These are phyloP conservation scores for Lentinula raphanica DNA, from an alignment of 768 basidiomycete genomes.

Conservation along the genomic window DNA sequence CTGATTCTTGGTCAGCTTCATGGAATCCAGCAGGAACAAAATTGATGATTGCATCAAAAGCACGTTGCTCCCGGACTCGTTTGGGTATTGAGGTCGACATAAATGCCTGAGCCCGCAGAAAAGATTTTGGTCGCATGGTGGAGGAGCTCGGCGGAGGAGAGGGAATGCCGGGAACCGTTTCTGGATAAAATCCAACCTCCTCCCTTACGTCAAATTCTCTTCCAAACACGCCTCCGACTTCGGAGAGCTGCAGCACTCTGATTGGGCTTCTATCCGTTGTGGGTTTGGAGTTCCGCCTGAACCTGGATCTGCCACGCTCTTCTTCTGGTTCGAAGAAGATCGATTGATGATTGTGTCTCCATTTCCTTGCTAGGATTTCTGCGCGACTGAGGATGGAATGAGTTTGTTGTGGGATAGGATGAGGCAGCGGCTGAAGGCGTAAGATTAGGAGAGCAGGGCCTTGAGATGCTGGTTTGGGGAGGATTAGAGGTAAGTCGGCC, in stretches of 20 bases:
- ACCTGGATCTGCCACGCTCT: neutral
- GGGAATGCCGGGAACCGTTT: neutral
- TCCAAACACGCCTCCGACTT: slow-evolving; percentile 1
- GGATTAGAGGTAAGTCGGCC: slow-evolving; percentile 20
- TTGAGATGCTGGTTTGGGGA: neutral
- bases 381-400: slow-evolving; percentile 17
- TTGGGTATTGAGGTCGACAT: neutral
- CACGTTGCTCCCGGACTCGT: neutral
- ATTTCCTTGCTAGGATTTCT: neutral
- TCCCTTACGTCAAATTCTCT: neutral
- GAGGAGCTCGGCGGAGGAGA: neutral
- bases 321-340: neutral
- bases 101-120: neutral
- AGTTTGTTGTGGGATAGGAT: slow-evolving; percentile 30
- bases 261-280: neutral
- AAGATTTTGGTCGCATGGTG: neutral
- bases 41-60: neutral
- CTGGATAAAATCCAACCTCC: neutral
- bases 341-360: neutral
- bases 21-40: neutral
- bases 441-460: neutral
- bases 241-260: neutral
- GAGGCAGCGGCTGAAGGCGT: slow-evolving; percentile 26
- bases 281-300: neutral
- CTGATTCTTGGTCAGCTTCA: neutral